Conservation (phyloP, 495 filamentous ascomycete species). For the Penicillium nucicola region DNA sequence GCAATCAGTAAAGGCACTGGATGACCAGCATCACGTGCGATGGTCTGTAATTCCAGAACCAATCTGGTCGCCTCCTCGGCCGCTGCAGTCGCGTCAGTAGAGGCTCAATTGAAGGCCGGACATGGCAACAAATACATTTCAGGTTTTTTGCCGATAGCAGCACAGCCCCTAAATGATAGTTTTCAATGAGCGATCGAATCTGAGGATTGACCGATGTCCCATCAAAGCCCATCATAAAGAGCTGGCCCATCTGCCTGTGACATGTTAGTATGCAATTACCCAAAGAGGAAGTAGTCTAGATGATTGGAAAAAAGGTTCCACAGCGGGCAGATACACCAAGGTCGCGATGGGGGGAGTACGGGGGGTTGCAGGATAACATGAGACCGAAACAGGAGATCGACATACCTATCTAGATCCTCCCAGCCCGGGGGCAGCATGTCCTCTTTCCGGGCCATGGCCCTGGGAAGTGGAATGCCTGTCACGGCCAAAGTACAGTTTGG, state of each 20-base stretch:
- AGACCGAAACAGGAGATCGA: constrained; percentile 19
- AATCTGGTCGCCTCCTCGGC: constrained; percentile 79
- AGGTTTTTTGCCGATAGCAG: constrained; percentile 87
- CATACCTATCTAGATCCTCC: constrained; percentile 49
- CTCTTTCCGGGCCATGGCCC: constrained; percentile 51
- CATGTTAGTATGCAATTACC: constrained; percentile 20
- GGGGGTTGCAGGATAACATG: neutral
- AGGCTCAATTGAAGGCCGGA: neutral
- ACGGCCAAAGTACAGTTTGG: constrained; percentile 4
- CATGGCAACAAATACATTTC: constrained; percentile 61
- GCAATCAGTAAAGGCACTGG: constrained; percentile 80
- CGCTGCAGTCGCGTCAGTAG: constrained; percentile 47
- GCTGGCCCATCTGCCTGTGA: constrained; percentile 69
- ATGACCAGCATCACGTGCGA: constrained; percentile 82
- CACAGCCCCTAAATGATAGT: constrained; percentile 81
- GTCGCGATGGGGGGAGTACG: neutral
- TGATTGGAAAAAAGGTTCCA: constrained; percentile 15
- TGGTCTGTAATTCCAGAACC: constrained; percentile 81
- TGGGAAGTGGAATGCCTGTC: constrained; percentile 36
- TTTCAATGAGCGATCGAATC: constrained; percentile 78
- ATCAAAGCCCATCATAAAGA: constrained; percentile 96
- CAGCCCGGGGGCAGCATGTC: constrained; percentile 48
- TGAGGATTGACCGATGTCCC: constrained; percentile 82
- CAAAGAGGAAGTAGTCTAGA: constrained; percentile 18
- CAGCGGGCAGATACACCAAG: constrained; percentile 4